Evolutionary conservation across 108 stramenopile genomes (phyloP).

Genomic region (Ochromonas danica): DNA sequence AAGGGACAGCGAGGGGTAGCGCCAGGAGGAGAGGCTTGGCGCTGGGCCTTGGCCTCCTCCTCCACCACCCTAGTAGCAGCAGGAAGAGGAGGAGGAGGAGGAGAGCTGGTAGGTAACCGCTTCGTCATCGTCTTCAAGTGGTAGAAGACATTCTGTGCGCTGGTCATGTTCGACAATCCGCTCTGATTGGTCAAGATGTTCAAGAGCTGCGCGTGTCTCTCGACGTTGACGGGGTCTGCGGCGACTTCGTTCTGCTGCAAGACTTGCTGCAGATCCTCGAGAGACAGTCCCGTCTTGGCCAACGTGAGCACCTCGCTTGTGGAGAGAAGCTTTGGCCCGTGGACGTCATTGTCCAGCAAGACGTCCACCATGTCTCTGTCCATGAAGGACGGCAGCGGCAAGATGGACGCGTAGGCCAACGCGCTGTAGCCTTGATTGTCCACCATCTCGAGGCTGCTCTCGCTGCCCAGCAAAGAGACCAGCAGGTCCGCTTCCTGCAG

Average conservation of each 20-base stretch:
- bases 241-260: no score
- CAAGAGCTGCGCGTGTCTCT: no score
- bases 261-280: no score
- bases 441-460: neutral
- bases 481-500: neutral
- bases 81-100: no score
- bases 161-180: neutral
- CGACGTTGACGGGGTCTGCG: no score
- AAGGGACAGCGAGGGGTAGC: neutral
- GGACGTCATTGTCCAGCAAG: neutral
- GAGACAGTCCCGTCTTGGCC: neutral
- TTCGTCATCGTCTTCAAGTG: no score
- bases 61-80: no score
- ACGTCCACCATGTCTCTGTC: neutral
- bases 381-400: constrained; percentile 20
- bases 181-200: neutral
- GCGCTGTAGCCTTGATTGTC: constrained; percentile 21
- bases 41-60: no score
- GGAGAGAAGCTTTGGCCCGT: neutral
- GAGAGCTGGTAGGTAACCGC: no score
- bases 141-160: no score
- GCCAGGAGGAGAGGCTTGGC: no score
- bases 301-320: neutral
- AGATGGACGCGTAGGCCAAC: constrained; percentile 13
- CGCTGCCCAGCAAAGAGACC: neutral